Evolutionary conservation across 176 grass and related monocot genomes (phyloP).

Genomic region (Phyllostachys edulis): DNA sequence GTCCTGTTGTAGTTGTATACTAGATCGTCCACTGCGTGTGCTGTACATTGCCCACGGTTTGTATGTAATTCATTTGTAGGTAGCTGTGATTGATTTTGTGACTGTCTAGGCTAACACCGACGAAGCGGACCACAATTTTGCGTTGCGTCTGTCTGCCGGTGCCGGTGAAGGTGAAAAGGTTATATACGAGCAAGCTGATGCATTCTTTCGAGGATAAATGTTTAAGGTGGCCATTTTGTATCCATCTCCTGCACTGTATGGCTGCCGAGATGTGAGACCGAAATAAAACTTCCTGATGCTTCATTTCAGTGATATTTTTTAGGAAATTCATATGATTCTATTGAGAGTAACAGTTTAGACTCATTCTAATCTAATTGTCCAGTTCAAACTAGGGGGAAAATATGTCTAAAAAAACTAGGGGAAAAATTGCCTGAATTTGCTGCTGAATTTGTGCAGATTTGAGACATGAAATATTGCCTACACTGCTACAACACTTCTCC

Average conservation of each 20-base stretch:
- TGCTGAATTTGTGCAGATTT: background rate
- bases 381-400: background rate
- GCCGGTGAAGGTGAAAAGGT: constrained; percentile 13
- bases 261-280: constrained; percentile 33
- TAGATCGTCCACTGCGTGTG: constrained; percentile 9
- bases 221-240: constrained; percentile 39
- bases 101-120: constrained; percentile 30
- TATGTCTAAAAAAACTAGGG: background rate
- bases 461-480: background rate
- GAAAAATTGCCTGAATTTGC: background rate
- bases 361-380: background rate
- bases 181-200: constrained; percentile 3
- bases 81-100: constrained; percentile 43
- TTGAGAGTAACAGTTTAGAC: background rate
- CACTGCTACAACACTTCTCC: too few species aligned
- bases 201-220: constrained; percentile 48
- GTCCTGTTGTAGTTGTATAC: background rate
- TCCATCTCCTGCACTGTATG: constrained; percentile 42
- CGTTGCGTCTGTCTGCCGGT: constrained; percentile 56
- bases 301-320: background rate
- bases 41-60: constrained; percentile 36
- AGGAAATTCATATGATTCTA: background rate
- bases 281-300: constrained; percentile 37
- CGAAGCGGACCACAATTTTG: constrained; percentile 58
- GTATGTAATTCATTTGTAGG: constrained; percentile 50